Evolutionary conservation across 2,329 filamentous ascomycete species (phyloP), one percentile per base, ranked within the genome.

Genomic region (Lachnellula suecica): DNA sequence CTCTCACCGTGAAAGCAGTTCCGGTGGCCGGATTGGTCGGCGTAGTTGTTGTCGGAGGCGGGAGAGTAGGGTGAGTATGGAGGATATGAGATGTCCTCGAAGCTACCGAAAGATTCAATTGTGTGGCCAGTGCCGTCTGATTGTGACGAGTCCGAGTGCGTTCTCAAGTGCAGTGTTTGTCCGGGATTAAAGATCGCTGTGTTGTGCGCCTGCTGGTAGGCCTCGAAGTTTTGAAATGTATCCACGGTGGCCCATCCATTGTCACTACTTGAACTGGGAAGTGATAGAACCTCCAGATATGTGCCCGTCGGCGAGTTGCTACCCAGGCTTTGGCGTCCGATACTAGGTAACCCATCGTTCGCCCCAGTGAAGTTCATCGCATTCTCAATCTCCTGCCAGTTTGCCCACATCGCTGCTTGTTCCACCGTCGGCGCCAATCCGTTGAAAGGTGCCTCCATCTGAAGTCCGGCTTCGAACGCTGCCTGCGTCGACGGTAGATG

Each of bases 211-310:
- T 80, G 77, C 61, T 79, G 79, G 45, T 81, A 83, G 29, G 82
- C 79, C 61, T 93, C 88, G 61, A 88, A 84, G 34, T 85, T 87
- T 56, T 83, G 85, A 54, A 85, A 85, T 67, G 84, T 82, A 59
- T 94, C 89, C 52, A 97, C 85, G 60, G 88, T 82, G 46, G 83
- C 84, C 92, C 92, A 97, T 52, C 90, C 89, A 62, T 92, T 89
- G 63, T 95, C 91, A 65, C 88, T 89, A 59, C 81, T 81, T n/a
- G 91, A 91, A 51, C 85, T 87, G 22, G 83, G 81, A 40, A 96
- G 76, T 6, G 93, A 97, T 45, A 93, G 75, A 29, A 96, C 89
- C 71, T 97, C 92, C 43, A 96, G 75, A 69, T 90, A 92, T 25
- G 87, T 89, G 62, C 88, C 86, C 1, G 86, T 89, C 1, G 89